Evolutionary conservation across 345 rosid genomes (phyloP).

Genomic region (Populus pruinosa): DNA sequence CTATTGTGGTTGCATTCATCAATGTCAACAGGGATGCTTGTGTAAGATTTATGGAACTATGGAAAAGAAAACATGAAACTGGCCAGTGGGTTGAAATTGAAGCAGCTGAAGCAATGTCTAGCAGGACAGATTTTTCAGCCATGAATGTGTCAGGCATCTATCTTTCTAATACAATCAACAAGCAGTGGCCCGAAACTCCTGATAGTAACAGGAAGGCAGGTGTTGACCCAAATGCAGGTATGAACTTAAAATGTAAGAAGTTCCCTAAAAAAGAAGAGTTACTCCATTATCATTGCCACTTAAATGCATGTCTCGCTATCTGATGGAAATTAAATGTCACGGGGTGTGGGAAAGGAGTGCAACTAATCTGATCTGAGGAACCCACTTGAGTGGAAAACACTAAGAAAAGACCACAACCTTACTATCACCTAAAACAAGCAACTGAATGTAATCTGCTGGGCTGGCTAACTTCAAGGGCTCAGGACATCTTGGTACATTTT

Average conservation of each 20-base stretch:
- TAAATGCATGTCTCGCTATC: neutral
- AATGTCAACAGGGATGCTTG: constrained; percentile 79
- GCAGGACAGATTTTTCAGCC: constrained; percentile 51
- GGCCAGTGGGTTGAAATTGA: constrained; percentile 94
- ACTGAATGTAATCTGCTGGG: neutral
- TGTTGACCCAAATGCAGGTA: constrained; percentile 35
- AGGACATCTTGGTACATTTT: neutral
- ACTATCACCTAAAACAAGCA: neutral
- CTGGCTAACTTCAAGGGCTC: neutral
- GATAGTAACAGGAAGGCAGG: constrained; percentile 49
- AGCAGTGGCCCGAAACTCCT: constrained; percentile 51
- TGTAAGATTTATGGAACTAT: constrained; percentile 62
- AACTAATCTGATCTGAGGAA: neutral
- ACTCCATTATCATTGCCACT: neutral
- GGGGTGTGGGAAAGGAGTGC: neutral
- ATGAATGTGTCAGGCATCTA: constrained; percentile 63
- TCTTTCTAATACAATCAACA: constrained; percentile 49
- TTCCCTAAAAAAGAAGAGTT: neutral
- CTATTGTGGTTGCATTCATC: constrained; percentile 15
- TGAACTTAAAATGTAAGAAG: constrained; percentile 2
- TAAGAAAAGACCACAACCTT: neutral
- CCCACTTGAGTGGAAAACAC: neutral
- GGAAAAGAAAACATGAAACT: constrained; percentile 93
- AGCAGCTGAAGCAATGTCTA: constrained; percentile 60
- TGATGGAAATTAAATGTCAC: neutral